Conservation (phyloP, 352 stramenopile genomes). For the Globisporangium middletonii region DNA sequence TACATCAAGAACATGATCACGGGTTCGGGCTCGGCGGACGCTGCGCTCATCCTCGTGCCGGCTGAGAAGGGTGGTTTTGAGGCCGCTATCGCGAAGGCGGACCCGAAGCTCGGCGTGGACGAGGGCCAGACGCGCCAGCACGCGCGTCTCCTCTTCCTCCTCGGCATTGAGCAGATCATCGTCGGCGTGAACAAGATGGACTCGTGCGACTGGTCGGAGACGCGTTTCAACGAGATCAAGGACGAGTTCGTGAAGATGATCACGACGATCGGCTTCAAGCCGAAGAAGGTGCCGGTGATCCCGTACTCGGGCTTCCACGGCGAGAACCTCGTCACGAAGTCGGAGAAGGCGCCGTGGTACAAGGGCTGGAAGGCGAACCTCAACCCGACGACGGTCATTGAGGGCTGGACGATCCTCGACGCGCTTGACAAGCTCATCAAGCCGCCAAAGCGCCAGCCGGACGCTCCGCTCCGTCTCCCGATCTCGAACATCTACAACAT, state of each 20-base stretch:
- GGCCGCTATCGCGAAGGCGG: constrained; percentile 80
- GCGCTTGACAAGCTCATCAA: constrained; percentile 69
- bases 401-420: constrained; percentile 54
- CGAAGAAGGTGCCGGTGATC: constrained; percentile 61
- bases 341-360: constrained; percentile 67
- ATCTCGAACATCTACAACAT: constrained; percentile 85
- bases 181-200: constrained; percentile 48
- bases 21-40: constrained; percentile 96
- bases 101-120: constrained; percentile 15
- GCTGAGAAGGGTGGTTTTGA: constrained; percentile 93
- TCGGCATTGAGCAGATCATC: constrained; percentile 96
- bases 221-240: constrained; percentile 80
- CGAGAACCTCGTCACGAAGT: constrained; percentile 71
- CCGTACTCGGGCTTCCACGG: constrained; percentile 78
- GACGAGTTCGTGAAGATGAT: constrained; percentile 78
- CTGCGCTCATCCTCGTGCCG: constrained; percentile 94
- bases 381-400: constrained; percentile 21
- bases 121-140: constrained; percentile 93
- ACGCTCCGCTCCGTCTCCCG: constrained; percentile 53
- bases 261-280: constrained; percentile 74
- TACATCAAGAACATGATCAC: constrained; percentile 99
- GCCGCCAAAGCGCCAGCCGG: constrained; percentile 50
- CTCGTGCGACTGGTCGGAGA: constrained; percentile 55
- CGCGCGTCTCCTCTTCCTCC: constrained; percentile 93
- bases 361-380: constrained; percentile 74